Evolutionary conservation across 805 yeast species (phyloP).

Genomic region (Zygoascus biomembranicola): DNA sequence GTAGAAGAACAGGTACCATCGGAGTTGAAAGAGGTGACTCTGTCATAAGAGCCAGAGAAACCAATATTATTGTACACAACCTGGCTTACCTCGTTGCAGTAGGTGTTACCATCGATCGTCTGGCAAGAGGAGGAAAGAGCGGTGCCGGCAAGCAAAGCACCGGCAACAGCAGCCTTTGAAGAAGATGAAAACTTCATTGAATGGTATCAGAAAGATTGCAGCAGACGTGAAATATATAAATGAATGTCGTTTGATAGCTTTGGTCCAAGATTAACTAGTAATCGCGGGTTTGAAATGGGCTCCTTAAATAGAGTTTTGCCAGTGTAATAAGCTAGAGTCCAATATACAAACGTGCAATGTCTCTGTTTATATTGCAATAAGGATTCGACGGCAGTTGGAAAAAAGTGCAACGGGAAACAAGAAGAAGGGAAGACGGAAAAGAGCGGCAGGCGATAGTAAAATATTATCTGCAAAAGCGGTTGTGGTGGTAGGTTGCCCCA

Average conservation of each 20-base stretch:
- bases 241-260: not conserved
- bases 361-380: not conserved
- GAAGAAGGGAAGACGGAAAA: not conserved
- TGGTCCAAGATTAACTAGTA: not conserved
- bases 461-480: not conserved
- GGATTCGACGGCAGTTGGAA: not conserved
- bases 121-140: slow-evolving; percentile 11
- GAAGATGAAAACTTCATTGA: not conserved
- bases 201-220: not conserved
- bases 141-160: not conserved
- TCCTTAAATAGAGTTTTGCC: not conserved
- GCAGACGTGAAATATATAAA: not conserved
- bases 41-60: slow-evolving; percentile 72
- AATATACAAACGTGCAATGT: not conserved
- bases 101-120: slow-evolving; percentile 64
- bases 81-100: slow-evolving; percentile 65
- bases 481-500: not conserved
- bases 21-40: slow-evolving; percentile 69
- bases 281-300: not conserved
- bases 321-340: not conserved
- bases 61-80: slow-evolving; percentile 68
- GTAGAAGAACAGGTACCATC: slow-evolving; percentile 58
- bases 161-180: not conserved
- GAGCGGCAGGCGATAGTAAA: not conserved
- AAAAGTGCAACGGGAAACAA: not conserved